Percentiles rank a stretch among this genome's conserved stretches.
phyloP scores from a whole-genome alignment of 768 basidiomycete genomes.

The Strobilomyces confusus region DNA sequence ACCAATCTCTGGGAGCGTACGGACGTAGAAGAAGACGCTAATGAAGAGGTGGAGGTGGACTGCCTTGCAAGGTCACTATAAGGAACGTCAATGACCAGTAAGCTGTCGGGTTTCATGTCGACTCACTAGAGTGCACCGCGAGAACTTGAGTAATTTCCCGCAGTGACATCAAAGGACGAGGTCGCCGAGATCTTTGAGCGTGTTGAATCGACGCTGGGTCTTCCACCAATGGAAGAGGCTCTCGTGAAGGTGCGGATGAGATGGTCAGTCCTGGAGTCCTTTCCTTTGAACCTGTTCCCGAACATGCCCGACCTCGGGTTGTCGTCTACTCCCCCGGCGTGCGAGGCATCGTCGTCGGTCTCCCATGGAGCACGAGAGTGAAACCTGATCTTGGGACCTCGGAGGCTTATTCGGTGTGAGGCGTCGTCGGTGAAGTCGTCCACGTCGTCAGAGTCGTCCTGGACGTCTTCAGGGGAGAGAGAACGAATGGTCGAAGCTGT shows the following conservation, averaged over 20 bases:
- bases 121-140: conserved; percentile 61
- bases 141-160: conserved; percentile 46
- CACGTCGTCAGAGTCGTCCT: conserved; percentile 30
- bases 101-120: background rate
- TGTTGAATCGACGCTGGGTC: conserved; percentile 65
- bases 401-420: conserved; percentile 58
- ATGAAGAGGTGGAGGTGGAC: conserved; percentile 53
- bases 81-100: conserved; percentile 1
- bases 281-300: conserved; percentile 29
- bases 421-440: conserved; percentile 43
- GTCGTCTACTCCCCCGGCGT: conserved; percentile 46
- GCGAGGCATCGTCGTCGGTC: conserved; percentile 44
- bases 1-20: conserved; percentile 40
- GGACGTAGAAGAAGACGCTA: conserved; percentile 31
- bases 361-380: conserved; percentile 85
- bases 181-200: conserved; percentile 50
- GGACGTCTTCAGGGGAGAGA: conserved; percentile 29
- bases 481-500: conserved; percentile 24
- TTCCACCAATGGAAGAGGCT: conserved; percentile 38
- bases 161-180: conserved; percentile 55
- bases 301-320: conserved; percentile 29
- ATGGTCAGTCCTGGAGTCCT: conserved; percentile 30
- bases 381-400: conserved; percentile 81
- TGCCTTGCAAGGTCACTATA: conserved; percentile 57
- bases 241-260: conserved; percentile 46